A percentile compares a stretch with the other conserved stretches of the same genome.
phyloP scores from a whole-genome alignment of 306 rosid genomes.

The Rubus idaeus region DNA sequence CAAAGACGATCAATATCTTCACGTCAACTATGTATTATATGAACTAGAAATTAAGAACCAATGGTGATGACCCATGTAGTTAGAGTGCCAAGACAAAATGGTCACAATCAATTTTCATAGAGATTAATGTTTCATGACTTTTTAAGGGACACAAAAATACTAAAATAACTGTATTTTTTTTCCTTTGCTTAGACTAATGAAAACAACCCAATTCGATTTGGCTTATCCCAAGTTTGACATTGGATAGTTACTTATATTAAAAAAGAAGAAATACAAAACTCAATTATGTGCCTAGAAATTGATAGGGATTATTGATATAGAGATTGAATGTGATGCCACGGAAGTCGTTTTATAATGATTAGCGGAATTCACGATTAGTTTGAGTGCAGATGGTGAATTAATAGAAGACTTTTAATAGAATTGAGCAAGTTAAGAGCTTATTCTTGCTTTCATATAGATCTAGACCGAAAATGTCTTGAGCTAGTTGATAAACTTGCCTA shows the following conservation, averaged over 20 bases:
- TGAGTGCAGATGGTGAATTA: no score
- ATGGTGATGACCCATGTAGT: background rate
- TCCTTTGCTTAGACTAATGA: background rate
- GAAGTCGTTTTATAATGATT: background rate
- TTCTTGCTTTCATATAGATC: background rate
- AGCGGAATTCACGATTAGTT: no score
- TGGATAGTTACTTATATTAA: background rate
- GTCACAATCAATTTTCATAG: constrained; percentile 8
- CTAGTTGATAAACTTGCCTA: background rate
- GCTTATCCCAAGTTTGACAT: background rate
- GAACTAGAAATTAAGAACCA: background rate
- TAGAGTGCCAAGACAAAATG: background rate
- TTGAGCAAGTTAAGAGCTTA: no score
- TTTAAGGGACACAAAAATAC: background rate
- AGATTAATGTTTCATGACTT: constrained; percentile 9
- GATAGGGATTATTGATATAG: background rate
- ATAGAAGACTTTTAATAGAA: no score
- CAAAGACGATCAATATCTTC: background rate
- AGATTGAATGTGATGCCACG: background rate
- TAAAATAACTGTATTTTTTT: background rate
- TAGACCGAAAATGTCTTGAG: background rate
- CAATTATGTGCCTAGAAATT: background rate
- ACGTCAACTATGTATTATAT: background rate
- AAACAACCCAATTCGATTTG: background rate
- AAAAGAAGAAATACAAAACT: background rate